Conservation (phyloP, 2,329 filamentous ascomycete species). For the Cordyceps javanica region DNA sequence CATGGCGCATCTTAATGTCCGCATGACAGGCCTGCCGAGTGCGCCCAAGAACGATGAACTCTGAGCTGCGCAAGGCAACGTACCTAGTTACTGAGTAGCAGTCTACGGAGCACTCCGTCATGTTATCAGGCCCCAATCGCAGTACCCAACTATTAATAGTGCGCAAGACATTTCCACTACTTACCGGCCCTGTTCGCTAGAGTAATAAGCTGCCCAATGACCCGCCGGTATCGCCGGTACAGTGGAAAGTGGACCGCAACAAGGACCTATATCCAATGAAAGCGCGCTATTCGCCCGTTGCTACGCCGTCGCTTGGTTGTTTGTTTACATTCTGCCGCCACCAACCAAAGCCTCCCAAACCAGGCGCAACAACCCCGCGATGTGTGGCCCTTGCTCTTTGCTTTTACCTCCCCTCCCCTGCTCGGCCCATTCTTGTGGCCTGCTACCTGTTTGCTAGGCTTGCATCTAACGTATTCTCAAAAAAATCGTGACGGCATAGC, state of each 20-base stretch:
- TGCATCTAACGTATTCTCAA: slow-evolving; percentile 9
- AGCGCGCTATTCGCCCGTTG: slow-evolving; percentile 19
- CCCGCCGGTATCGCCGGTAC: neutral
- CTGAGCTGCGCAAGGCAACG: no score
- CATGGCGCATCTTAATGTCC: no score
- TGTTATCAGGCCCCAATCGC: neutral
- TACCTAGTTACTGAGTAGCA: no score
- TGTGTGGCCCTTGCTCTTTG: slow-evolving; percentile 15
- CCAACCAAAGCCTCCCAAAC: neutral
- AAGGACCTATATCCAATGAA: slow-evolving; percentile 19
- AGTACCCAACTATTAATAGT: neutral
- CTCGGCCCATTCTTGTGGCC: slow-evolving; percentile 13
- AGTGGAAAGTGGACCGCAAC: neutral
- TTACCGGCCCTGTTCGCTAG: neutral
- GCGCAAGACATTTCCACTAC: neutral
- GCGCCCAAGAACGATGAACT: no score
- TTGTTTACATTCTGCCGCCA: slow-evolving; percentile 24
- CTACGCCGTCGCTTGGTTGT: slow-evolving; percentile 28
- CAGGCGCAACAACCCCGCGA: slow-evolving; percentile 19
- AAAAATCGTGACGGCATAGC: slow-evolving; percentile 20
- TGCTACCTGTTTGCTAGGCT: neutral
- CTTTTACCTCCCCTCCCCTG: slow-evolving; percentile 13
- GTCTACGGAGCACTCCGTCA: no score
- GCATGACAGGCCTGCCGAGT: no score
- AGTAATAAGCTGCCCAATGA: neutral